These are phyloP conservation scores for Clarkia xantiana DNA, from an alignment of 345 rosid genomes.

Conservation along the genomic window DNA sequence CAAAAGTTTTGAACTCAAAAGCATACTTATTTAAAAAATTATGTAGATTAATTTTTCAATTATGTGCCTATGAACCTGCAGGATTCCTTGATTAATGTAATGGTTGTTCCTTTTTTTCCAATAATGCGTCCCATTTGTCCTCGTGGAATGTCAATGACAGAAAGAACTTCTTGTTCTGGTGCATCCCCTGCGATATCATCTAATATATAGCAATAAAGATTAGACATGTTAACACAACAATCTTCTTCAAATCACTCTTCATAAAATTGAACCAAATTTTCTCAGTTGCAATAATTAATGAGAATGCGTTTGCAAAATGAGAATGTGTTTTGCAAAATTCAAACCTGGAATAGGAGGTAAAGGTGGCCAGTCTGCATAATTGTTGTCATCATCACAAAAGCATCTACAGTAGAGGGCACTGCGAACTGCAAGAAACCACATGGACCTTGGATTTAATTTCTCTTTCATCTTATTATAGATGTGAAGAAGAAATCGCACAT, in stretches of 20 bases:
- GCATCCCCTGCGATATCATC: conserved; percentile 32
- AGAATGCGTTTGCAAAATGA: background rate
- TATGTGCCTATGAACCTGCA: too few relatives aligned
- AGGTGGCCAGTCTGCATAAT: conserved; percentile 66
- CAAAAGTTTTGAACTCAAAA: background rate
- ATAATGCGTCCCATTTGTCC: conserved; percentile 90
- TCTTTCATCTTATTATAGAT: conserved; percentile 71
- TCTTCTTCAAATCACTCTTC: background rate
- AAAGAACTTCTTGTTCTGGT: conserved; percentile 68
- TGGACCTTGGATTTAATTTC: conserved; percentile 50
- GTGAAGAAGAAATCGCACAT: conserved; percentile 77
- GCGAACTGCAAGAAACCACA: conserved; percentile 75
- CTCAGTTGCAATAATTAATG: too few relatives aligned
- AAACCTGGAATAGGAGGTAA: conserved; percentile 68
- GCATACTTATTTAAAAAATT: too few relatives aligned
- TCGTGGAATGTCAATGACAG: conserved; percentile 69
- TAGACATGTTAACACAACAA: conserved; percentile 3
- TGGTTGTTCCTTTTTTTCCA: conserved; percentile 77
- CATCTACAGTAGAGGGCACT: conserved; percentile 75
- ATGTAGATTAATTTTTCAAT: too few relatives aligned
- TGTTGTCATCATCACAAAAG: conserved; percentile 64
- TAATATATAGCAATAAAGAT: conserved; percentile 12
- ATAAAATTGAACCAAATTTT: background rate
- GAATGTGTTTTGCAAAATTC: background rate
- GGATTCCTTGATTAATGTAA: conserved; percentile 63